Percentiles rank a stretch among this genome's conserved stretches.
Conservation (phyloP, 1,284 basidiomycete species). For the Rhodotorula sp. region DNA sequence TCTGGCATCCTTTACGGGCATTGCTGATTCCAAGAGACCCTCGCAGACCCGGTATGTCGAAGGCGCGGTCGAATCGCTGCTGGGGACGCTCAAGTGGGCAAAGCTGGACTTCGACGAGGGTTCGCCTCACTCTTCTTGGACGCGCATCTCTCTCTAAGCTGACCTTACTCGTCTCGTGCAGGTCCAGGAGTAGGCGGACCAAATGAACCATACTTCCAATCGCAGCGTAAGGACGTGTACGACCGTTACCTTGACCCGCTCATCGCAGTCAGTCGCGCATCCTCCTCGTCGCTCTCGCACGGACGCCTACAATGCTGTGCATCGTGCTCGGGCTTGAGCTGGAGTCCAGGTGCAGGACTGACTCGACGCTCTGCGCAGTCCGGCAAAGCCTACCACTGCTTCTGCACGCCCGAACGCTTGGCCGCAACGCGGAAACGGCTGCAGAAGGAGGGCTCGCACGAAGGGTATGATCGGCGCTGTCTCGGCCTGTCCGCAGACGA, state of each 20-base stretch:
- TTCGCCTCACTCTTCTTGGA: slow-evolving; percentile 44
- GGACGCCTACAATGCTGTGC: no score
- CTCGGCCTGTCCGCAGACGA: slow-evolving; percentile 83
- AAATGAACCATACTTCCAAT: slow-evolving; percentile 81
- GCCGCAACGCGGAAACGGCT: slow-evolving; percentile 66
- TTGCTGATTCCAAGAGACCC: neutral
- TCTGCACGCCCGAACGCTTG: slow-evolving; percentile 75
- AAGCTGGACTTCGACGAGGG: slow-evolving; percentile 90
- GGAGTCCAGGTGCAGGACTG: no score
- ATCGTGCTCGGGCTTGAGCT: no score
- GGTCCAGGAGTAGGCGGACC: slow-evolving; percentile 74
- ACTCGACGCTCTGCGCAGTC: slow-evolving; percentile 39
- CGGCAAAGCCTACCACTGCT: slow-evolving; percentile 91
- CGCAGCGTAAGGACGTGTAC: slow-evolving; percentile 84
- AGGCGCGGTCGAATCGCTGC: slow-evolving; percentile 78
- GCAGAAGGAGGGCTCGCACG: slow-evolving; percentile 67
- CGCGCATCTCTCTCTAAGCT: neutral
- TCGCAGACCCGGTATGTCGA: slow-evolving; percentile 72
- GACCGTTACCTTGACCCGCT: slow-evolving; percentile 70
- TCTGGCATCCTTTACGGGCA: neutral
- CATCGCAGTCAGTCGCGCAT: slow-evolving; percentile 61
- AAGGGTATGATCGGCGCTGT: slow-evolving; percentile 82
- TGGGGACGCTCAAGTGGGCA: slow-evolving; percentile 82
- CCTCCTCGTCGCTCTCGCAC: neutral
- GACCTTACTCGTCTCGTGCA: slow-evolving; percentile 47